A percentile compares a stretch with the other conserved stretches of the same genome.
These are phyloP conservation scores for Warburgia ugandensis DNA, from an alignment of 164 flowering plant genomes.

Conservation along the genomic window DNA sequence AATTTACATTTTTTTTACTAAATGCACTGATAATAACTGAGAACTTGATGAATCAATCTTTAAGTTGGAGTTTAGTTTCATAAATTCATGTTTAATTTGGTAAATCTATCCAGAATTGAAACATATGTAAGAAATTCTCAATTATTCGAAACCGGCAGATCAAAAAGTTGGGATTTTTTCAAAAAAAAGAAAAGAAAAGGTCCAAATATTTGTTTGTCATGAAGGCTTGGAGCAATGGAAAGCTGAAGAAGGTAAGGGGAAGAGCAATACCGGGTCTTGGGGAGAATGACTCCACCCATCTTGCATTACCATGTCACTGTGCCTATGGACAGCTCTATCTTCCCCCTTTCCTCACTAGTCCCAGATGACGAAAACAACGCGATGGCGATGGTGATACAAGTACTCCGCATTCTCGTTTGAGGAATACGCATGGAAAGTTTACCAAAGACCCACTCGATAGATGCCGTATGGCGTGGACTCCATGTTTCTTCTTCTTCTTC, in stretches of 20 bases:
- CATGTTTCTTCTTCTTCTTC: not conserved
- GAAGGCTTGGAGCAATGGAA: slow-evolving; percentile 91
- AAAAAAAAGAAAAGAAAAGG: not conserved
- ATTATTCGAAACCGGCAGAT: not conserved
- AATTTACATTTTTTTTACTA: too few relatives aligned
- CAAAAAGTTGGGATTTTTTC: not conserved
- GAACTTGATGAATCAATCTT: too few relatives aligned
- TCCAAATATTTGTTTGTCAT: not conserved
- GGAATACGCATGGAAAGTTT: slow-evolving; percentile 84
- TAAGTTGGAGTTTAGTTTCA: not conserved
- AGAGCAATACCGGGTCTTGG: slow-evolving; percentile 33
- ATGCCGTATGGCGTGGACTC: slow-evolving; percentile 24
- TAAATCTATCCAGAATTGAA: too few relatives aligned
- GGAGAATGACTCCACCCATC: slow-evolving; percentile 15
- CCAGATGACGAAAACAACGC: slow-evolving; percentile 1
- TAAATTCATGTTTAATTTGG: not conserved
- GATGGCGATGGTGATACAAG: not conserved
- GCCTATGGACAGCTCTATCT: slow-evolving; percentile 38
- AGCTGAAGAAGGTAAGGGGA: slow-evolving; percentile 71
- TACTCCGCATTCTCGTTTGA: slow-evolving; percentile 56
- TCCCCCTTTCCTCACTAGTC: slow-evolving; percentile 18
- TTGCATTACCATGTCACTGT: slow-evolving; percentile 55
- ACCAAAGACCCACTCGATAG: slow-evolving; percentile 61
- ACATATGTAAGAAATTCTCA: not conserved
- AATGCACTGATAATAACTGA: too few relatives aligned